Conservation (phyloP, 169 alveolate genomes). For the Theileria parva region DNA sequence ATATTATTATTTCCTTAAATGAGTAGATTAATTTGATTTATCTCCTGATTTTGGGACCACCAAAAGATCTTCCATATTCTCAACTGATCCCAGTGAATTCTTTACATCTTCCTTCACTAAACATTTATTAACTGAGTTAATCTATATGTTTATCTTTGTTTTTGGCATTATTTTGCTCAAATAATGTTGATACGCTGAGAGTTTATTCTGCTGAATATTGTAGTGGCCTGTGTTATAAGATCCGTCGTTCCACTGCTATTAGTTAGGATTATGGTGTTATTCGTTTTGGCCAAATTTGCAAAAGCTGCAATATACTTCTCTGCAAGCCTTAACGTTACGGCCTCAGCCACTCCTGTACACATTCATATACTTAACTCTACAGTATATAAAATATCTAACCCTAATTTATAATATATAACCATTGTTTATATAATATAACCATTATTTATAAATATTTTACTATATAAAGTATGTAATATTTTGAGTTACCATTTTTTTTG, state of each 20-base stretch:
- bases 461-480: neutral
- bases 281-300: conserved; percentile 76
- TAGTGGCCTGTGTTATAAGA: conserved; percentile 74
- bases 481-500: conserved; percentile 64
- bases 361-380: neutral
- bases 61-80: conserved; percentile 1
- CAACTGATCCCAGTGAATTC: neutral
- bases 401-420: conserved; percentile 10
- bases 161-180: neutral
- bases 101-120: conserved; percentile 19
- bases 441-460: no score
- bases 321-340: conserved; percentile 78
- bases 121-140: neutral
- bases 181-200: conserved; percentile 14
- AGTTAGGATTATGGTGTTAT: conserved; percentile 82
- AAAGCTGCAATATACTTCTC: conserved; percentile 85
- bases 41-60: neutral
- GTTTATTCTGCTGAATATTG: conserved; percentile 67
- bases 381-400: neutral
- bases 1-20: no score
- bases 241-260: conserved; percentile 74
- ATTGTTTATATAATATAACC: neutral
- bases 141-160: neutral
- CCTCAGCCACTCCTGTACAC: conserved; percentile 64
- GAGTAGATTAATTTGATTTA: neutral